Evolutionary conservation across 2,329 filamentous ascomycete genomes (phyloP).

Genomic region (Fusarium sulawesiense): DNA sequence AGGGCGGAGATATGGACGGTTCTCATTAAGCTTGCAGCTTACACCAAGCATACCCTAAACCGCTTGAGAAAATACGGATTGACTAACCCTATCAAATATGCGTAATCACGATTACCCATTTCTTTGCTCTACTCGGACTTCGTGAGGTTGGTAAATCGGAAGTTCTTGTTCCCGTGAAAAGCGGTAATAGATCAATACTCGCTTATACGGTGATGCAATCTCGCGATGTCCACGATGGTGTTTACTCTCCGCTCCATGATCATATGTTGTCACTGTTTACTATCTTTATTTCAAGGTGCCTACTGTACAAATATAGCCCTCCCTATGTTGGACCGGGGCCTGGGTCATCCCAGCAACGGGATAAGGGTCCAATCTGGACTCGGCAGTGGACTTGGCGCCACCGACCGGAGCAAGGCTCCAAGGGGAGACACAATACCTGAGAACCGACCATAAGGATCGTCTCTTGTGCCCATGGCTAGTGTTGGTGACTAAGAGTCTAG

Average conservation of each 20-base stretch:
- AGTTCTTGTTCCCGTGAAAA: slow-evolving; percentile 1
- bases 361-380: slow-evolving; percentile 20
- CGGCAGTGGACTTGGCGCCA: slow-evolving; percentile 29
- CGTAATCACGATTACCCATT: not conserved
- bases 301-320: slow-evolving; percentile 1
- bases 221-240: slow-evolving; percentile 18
- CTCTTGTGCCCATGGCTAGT: not conserved
- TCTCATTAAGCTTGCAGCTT: not conserved
- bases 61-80: not conserved
- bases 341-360: slow-evolving; percentile 3
- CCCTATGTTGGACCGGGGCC: not conserved
- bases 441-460: not conserved
- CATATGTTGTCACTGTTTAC: slow-evolving; percentile 4
- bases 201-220: slow-evolving; percentile 31
- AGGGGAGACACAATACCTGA: not conserved
- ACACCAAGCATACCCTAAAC: not conserved
- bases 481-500: not conserved
- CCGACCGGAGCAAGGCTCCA: slow-evolving; percentile 19
- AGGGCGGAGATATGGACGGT: not conserved
- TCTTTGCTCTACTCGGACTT: not conserved
- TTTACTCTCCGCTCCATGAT: slow-evolving; percentile 7
- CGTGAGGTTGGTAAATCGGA: not conserved
- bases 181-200: slow-evolving; percentile 25
- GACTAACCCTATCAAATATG: not conserved
- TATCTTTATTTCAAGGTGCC: slow-evolving; percentile 5